Evolutionary conservation across 257 asterid genomes (phyloP).

Genomic region (Handroanthus guayacan): DNA sequence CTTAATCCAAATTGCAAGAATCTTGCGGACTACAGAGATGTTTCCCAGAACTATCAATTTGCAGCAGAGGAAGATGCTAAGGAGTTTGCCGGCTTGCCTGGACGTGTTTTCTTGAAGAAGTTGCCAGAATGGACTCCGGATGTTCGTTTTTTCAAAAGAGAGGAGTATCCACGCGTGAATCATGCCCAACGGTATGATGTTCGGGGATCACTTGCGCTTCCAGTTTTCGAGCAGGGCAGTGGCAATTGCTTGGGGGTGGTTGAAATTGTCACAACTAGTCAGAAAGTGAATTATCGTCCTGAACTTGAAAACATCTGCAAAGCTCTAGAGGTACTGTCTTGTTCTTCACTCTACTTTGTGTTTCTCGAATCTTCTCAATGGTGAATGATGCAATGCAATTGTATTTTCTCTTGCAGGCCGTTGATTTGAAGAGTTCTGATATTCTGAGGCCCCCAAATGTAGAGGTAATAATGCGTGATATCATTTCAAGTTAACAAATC

Average conservation of each 20-base stretch:
- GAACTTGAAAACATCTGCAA: constrained; percentile 69
- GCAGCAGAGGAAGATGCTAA: constrained; percentile 64
- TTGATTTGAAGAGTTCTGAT: constrained; percentile 64
- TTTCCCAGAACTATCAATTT: constrained; percentile 58
- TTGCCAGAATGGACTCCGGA: constrained; percentile 87
- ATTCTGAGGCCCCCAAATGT: constrained; percentile 46
- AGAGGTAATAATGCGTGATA: constrained; percentile 49
- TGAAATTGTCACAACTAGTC: constrained; percentile 72
- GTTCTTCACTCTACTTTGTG: constrained; percentile 7
- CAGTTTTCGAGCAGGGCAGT: constrained; percentile 70
- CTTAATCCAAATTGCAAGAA: constrained; percentile 54
- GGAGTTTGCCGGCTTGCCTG: constrained; percentile 68
- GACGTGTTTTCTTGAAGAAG: constrained; percentile 78
- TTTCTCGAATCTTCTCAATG: too few relatives aligned
- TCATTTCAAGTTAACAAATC: constrained; percentile 16
- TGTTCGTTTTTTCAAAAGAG: constrained; percentile 67
- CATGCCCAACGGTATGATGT: constrained; percentile 62
- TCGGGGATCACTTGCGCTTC: constrained; percentile 79
- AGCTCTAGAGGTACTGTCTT: constrained; percentile 68
- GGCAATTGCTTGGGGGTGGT: constrained; percentile 82
- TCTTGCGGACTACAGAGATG: constrained; percentile 62
- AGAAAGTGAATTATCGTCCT: constrained; percentile 57
- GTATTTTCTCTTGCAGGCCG: constrained; percentile 55
- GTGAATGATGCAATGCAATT: too few relatives aligned
- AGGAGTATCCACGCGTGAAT: constrained; percentile 69